These are phyloP conservation scores for Marchantia polymorpha DNA, from an alignment of 225 moss, liverwort and hornwort species.

Conservation along the genomic window DNA sequence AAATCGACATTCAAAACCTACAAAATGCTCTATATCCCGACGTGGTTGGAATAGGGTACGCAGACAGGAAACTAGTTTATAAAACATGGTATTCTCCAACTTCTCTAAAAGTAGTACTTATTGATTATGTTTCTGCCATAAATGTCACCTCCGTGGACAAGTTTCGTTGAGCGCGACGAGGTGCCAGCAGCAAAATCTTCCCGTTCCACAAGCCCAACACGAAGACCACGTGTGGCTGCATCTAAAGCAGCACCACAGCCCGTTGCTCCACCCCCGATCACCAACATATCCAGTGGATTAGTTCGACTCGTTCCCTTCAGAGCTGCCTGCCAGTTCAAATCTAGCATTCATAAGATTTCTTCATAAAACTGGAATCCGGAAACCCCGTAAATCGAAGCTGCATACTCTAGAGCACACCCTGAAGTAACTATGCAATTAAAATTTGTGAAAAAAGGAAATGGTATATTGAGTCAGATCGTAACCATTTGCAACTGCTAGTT, in stretches of 20 bases:
- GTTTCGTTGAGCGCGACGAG: constrained; percentile 94
- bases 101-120: not conserved
- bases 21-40: too few relatives aligned
- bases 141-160: constrained; percentile 76
- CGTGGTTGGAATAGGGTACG: too few relatives aligned
- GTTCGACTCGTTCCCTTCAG: constrained; percentile 54
- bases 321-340: constrained; percentile 42
- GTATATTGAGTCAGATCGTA: not conserved
- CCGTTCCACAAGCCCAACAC: constrained; percentile 89
- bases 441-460: not conserved
- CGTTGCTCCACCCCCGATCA: constrained; percentile 85
- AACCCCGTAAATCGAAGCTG: not conserved
- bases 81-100: too few relatives aligned
- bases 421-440: not conserved
- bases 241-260: constrained; percentile 95
- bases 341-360: not conserved
- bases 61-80: too few relatives aligned
- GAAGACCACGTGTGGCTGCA: constrained; percentile 81
- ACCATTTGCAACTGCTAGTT: not conserved
- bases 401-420: not conserved
- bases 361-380: not conserved
- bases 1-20: too few relatives aligned
- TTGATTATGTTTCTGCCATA: not conserved
- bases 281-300: constrained; percentile 59
- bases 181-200: constrained; percentile 94